These are phyloP conservation scores for Fusarium cyanostomum DNA, from an alignment of 2,329 filamentous ascomycete genomes.

Conservation along the genomic window DNA sequence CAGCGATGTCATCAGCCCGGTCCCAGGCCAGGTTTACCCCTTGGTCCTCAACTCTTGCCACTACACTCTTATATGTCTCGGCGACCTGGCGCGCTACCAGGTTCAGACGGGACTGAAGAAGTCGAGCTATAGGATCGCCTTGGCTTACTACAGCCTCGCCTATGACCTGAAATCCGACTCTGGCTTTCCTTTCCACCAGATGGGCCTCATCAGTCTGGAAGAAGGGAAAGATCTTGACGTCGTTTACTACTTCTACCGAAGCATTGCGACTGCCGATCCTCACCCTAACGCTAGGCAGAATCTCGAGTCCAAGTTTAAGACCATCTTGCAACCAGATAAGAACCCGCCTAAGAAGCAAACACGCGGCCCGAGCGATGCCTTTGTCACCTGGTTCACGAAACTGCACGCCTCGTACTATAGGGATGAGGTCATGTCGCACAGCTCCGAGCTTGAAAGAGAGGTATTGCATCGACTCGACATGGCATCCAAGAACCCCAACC, in stretches of 20 bases:
- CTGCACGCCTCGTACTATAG: conserved; percentile 87
- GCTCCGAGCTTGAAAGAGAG: conserved; percentile 85
- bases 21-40: conserved; percentile 61
- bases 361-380: conserved; percentile 63
- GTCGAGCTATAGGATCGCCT: conserved; percentile 79
- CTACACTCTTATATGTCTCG: conserved; percentile 83
- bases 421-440: conserved; percentile 76
- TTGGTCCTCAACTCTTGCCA: conserved; percentile 79
- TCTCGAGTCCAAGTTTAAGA: conserved; percentile 79
- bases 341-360: conserved; percentile 43
- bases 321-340: conserved; percentile 54
- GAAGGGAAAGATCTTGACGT: conserved; percentile 83
- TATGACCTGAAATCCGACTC: conserved; percentile 80
- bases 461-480: conserved; percentile 81
- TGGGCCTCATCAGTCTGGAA: conserved; percentile 84
- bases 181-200: conserved; percentile 87
- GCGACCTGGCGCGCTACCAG: conserved; percentile 90
- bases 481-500: conserved; percentile 73
- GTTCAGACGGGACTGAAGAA: conserved; percentile 76
- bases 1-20: conserved; percentile 53
- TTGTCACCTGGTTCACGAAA: conserved; percentile 84
- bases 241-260: conserved; percentile 89
- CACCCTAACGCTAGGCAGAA: conserved; percentile 80
- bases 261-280: conserved; percentile 77
- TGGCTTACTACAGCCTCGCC: conserved; percentile 87